Conservation (phyloP, 2,329 filamentous ascomycete genomes). For the Hypoxylon sp. region DNA sequence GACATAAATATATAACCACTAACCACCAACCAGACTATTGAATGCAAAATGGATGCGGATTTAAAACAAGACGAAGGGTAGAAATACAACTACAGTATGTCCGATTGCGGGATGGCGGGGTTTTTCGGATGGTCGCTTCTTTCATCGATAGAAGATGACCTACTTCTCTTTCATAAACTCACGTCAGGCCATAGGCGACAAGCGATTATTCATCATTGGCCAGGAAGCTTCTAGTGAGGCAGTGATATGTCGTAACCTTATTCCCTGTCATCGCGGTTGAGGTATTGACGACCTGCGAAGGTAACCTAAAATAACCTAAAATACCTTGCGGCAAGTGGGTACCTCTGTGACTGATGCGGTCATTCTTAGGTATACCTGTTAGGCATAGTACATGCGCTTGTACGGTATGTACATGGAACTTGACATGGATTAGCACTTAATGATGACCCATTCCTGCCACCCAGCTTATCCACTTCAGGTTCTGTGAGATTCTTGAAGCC, state of each 20-base stretch:
- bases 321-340: conserved; percentile 34
- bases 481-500: conserved; percentile 33
- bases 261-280: conserved; percentile 14
- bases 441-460: conserved; percentile 21
- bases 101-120: conserved; percentile 41
- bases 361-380: conserved; percentile 30
- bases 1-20: conserved; percentile 6
- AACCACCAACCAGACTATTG: not conserved
- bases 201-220: conserved; percentile 31
- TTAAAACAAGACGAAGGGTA: conserved; percentile 8
- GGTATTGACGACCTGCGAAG: conserved; percentile 30
- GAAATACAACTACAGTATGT: conserved; percentile 12
- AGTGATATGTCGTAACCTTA: conserved; percentile 17
- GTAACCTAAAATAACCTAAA: conserved; percentile 24
- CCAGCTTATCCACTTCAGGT: conserved; percentile 21
- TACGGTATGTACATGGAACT: not conserved
- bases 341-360: conserved; percentile 19
- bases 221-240: conserved; percentile 27
- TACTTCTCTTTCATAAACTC: conserved; percentile 23
- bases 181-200: conserved; percentile 8
- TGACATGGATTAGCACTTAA: conserved; percentile 18
- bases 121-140: conserved; percentile 27
- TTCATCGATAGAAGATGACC: conserved; percentile 11
- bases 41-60: conserved; percentile 24
- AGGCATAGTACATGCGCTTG: conserved; percentile 2